Evolutionary conservation across 768 basidiomycete species (phyloP), one percentile per base, ranked within the genome.

Genomic region (Leucosporidium creatinivorum): DNA sequence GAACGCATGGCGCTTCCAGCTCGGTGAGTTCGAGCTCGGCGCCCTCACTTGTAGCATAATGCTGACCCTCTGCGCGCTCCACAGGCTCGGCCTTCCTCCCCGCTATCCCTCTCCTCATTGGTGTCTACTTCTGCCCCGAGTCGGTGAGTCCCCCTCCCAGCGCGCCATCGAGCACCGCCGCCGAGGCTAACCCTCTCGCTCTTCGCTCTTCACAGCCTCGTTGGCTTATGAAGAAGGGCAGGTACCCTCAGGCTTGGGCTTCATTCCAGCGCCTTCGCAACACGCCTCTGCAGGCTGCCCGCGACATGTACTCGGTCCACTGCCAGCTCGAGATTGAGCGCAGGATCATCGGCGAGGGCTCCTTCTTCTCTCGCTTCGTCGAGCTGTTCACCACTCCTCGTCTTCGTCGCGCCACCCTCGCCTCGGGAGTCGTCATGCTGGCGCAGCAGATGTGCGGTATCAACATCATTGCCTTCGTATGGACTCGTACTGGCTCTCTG

Each of bases 81-180:
- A 44, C 39, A 44, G 39, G 79, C 23, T 79, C 79, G 1, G 75
- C 76, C 25, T 75, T 75, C 66, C 58, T 77, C 61, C 76, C 74
- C 21, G 26, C 84, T 8, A 74, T 85, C 31, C 82, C 83, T 49
- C 76, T 85, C 36, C 77, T 78, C 12, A 13, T 82, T 65, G 79
- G 80, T 4, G 81, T 85, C 72, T 85, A 80, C 76, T 82, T 84
- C 75, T 85, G 84, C 74, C 84, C 85, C 60, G 83, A 82, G 65
- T 72, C 73, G 39, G 39, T 44, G 15, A 10, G 39, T 44, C 39
- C 33, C 33, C 12, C 33, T 12, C 6, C 12, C 33, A 36, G 33
- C 33, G 33, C 33, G 33, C 6, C 33, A 12, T 33, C 33, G 15
- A 17, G 39, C 10, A 44, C 2, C 13, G n/a, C 15, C 39, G 39